These are phyloP conservation scores for Paramyrothecium sp. DNA, from an alignment of 2,329 filamentous ascomycete species.

Conservation along the genomic window DNA sequence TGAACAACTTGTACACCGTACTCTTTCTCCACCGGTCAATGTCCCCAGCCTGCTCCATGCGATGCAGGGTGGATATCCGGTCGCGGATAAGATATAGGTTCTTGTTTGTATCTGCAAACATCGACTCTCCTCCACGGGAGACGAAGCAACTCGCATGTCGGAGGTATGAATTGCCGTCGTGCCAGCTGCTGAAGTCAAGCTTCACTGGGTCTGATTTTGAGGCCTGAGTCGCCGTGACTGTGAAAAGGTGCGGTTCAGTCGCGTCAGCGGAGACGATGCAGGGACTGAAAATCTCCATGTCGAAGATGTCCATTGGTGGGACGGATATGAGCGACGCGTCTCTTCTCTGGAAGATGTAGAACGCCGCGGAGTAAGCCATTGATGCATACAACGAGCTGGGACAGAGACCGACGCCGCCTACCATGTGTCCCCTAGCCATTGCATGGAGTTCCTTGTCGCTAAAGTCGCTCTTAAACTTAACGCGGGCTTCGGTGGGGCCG, in stretches of 20 bases:
- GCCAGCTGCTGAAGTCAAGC: too few species aligned
- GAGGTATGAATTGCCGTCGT: too few species aligned
- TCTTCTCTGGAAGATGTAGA: conserved; percentile 8
- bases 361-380: conserved; percentile 12
- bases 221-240: too few species aligned
- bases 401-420: conserved; percentile 61
- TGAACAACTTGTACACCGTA: not conserved
- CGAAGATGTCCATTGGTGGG: not conserved
- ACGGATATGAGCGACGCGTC: not conserved
- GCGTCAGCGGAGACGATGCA: too few species aligned
- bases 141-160: too few species aligned
- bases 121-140: too few species aligned
- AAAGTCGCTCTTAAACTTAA: conserved; percentile 66
- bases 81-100: not conserved
- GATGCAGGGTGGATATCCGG: not conserved
- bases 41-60: not conserved
- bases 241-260: too few species aligned
- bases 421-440: conserved; percentile 63
- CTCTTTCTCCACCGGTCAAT: not conserved
- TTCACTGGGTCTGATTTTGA: too few species aligned
- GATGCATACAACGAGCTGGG: conserved; percentile 14
- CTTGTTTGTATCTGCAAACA: not conserved
- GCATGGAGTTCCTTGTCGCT: conserved; percentile 59
- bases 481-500: conserved; percentile 32
- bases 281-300: not conserved